These are phyloP conservation scores for Torrubiellomyces zombiae DNA, from an alignment of 2,329 filamentous ascomycete genomes.

Conservation along the genomic window DNA sequence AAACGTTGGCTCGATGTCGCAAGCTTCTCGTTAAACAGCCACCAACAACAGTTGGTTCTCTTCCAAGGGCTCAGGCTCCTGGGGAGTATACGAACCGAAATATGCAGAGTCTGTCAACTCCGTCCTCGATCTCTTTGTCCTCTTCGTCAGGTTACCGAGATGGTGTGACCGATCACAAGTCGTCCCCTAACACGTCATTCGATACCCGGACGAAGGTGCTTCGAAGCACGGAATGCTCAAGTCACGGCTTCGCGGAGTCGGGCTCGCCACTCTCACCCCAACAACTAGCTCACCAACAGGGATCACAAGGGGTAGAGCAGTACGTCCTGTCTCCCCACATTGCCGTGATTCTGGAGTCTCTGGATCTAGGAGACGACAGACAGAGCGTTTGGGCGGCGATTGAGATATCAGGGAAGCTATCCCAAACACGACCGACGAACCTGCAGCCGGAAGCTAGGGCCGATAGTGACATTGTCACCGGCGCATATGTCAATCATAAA, in stretches of 20 bases:
- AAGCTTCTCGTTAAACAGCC: conserved; percentile 4
- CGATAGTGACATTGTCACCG: background rate
- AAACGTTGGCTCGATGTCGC: conserved; percentile 5
- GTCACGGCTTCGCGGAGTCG: too few species aligned
- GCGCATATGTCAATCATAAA: conserved; percentile 6
- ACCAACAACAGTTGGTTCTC: too few species aligned
- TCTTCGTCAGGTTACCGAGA: too few species aligned
- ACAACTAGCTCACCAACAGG: conserved; percentile 4
- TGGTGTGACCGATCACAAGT: too few species aligned
- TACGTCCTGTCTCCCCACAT: conserved; percentile 25
- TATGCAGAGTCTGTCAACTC: too few species aligned
- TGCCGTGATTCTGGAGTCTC: conserved; percentile 24
- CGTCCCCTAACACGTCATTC: too few species aligned
- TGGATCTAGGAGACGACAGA: conserved; percentile 15
- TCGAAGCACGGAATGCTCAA: too few species aligned
- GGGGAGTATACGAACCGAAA: too few species aligned
- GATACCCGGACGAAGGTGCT: too few species aligned
- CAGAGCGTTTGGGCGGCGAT: conserved; percentile 30
- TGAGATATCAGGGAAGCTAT: conserved; percentile 26
- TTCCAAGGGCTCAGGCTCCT: too few species aligned
- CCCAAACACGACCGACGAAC: conserved; percentile 6
- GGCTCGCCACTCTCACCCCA: too few species aligned
- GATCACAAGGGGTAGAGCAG: conserved; percentile 3
- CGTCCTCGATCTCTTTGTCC: too few species aligned
- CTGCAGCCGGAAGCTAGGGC: background rate